A percentile compares a stretch with the other conserved stretches of the same genome.
Evolutionary conservation across 768 basidiomycete species (phyloP).

Genomic region (Agaricus bisporus): DNA sequence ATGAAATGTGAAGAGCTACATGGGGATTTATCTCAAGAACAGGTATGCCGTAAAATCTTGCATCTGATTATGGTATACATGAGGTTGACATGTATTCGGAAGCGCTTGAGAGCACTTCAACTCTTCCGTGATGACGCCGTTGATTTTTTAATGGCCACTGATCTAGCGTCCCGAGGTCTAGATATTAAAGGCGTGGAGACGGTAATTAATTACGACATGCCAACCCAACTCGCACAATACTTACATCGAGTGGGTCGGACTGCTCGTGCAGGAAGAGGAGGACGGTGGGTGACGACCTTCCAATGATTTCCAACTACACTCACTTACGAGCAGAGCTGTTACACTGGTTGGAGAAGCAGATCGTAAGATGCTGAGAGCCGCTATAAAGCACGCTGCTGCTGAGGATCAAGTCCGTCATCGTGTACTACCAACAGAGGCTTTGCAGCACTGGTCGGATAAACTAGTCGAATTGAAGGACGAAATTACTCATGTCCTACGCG

Average conservation of each 20-base stretch:
- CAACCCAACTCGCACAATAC: conserved; percentile 86
- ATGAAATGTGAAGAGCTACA: conserved; percentile 91
- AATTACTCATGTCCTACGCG: conserved; percentile 71
- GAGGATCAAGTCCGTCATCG: conserved; percentile 86
- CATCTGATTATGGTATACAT: not conserved
- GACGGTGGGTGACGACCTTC: conserved; percentile 58
- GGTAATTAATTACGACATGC: conserved; percentile 99
- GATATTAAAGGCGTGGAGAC: conserved; percentile 98
- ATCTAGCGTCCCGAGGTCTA: conserved; percentile 89
- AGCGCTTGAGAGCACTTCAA: conserved; percentile 85
- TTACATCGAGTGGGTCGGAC: conserved; percentile 97
- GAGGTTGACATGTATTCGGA: conserved; percentile 7
- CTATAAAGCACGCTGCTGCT: conserved; percentile 79
- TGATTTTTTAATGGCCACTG: conserved; percentile 95
- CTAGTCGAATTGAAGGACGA: conserved; percentile 71
- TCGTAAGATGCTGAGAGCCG: conserved; percentile 93
- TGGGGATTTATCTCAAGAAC: conserved; percentile 94
- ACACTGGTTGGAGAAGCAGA: conserved; percentile 95
- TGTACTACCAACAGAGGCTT: conserved; percentile 70
- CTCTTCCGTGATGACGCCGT: conserved; percentile 81
- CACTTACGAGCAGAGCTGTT: conserved; percentile 57
- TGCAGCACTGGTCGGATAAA: conserved; percentile 65
- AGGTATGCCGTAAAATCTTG: conserved; percentile 41
- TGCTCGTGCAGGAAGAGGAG: conserved; percentile 88
- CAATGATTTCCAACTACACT: not conserved